Percentiles rank a stretch among this genome's conserved stretches.
Conservation (phyloP, 2,329 filamentous ascomycete species). For the Aureobasidium sp. region DNA sequence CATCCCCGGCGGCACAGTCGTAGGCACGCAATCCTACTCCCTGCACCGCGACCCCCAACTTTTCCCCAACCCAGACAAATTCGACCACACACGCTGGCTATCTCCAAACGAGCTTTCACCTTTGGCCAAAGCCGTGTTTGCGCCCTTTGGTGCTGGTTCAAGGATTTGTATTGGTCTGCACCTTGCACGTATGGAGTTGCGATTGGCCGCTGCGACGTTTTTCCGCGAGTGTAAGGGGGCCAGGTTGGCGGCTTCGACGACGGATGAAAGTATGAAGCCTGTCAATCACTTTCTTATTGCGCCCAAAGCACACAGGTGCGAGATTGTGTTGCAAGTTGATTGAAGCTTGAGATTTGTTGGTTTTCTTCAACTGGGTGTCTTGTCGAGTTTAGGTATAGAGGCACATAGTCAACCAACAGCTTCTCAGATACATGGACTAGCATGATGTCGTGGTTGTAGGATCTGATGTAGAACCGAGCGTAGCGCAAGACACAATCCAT, state of each 20-base stretch:
- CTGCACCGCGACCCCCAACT: conserved; percentile 20
- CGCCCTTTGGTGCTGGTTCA: conserved; percentile 23
- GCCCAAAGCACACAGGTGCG: conserved; percentile 21
- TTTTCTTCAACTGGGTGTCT: too few relatives aligned
- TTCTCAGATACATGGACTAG: too few relatives aligned
- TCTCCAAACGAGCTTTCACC: conserved; percentile 8
- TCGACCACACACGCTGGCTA: conserved; percentile 20
- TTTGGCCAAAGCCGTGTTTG: conserved; percentile 18
- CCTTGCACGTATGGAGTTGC: conserved; percentile 24
- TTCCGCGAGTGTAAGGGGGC: conserved; percentile 19
- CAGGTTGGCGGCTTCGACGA: conserved; percentile 17
- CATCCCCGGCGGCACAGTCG: conserved; percentile 19
- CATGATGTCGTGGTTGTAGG: too few relatives aligned
- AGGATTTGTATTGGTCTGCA: conserved; percentile 22
- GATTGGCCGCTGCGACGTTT: conserved; percentile 21
- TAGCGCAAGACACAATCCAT: too few relatives aligned
- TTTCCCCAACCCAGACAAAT: conserved; percentile 20
- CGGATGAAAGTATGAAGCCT: conserved; percentile 21
- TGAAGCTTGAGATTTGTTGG: too few relatives aligned
- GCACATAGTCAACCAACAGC: too few relatives aligned
- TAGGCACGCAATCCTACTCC: conserved; percentile 22
- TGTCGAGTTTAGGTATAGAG: too few relatives aligned
- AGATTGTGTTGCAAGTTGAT: conserved; percentile 17
- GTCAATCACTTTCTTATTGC: conserved; percentile 26
- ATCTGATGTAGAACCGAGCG: too few relatives aligned